A percentile compares a stretch with the other conserved stretches of the same genome.
phyloP scores from a whole-genome alignment of 495 filamentous ascomycete genomes.

The Talaromyces borbonicus region DNA sequence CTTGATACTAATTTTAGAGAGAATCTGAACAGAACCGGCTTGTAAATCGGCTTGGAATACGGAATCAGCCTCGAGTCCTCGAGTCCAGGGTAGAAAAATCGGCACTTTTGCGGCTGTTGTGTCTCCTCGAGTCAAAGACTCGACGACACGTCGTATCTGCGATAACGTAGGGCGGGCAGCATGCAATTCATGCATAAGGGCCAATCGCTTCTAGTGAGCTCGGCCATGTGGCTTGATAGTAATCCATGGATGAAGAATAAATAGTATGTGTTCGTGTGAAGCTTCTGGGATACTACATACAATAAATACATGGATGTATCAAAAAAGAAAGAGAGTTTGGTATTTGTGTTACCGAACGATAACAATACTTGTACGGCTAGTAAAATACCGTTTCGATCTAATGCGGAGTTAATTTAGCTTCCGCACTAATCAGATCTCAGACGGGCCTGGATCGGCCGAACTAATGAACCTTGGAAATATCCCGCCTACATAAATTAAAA shows the following conservation, averaged over 20 bases:
- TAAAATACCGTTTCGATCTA: neutral
- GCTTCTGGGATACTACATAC: too few species aligned
- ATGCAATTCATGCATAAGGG: neutral
- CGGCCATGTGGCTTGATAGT: neutral
- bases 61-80: too few species aligned
- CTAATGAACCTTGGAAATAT: too few species aligned
- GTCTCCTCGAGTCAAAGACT: neutral
- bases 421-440: neutral
- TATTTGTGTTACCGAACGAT: neutral
- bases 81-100: too few species aligned
- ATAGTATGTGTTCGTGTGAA: too few species aligned
- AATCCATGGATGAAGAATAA: too few species aligned
- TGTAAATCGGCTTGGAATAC: too few species aligned
- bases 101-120: too few species aligned
- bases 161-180: too few species aligned
- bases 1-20: too few species aligned
- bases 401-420: neutral
- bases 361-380: slow-evolving; percentile 1
- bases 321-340: neutral
- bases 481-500: neutral
- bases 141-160: slow-evolving; percentile 3
- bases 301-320: neutral
- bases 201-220: neutral
- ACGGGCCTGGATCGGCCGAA: neutral
- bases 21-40: too few species aligned